A percentile compares a stretch with the other conserved stretches of the same genome.
Conservation (phyloP, 2,329 filamentous ascomycete species). For the Pseudopyrenochaeta lycopersici region DNA sequence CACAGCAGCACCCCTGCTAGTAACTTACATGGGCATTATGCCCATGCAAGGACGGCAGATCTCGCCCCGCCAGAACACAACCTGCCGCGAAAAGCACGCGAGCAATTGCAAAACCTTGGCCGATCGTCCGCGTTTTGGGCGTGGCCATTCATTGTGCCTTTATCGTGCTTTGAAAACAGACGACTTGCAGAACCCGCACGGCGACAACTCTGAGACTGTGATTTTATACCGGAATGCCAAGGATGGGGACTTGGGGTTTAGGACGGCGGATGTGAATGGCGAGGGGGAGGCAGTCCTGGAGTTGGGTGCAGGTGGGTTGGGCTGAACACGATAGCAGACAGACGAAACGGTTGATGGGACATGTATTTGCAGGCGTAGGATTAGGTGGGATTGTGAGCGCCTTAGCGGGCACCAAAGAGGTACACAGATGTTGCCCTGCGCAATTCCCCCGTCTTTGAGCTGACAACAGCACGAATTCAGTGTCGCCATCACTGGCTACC, state of each 20-base stretch:
- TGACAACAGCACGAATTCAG: constrained; percentile 28
- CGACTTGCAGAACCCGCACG: constrained; percentile 72
- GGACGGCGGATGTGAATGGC: constrained; percentile 55
- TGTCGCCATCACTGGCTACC: constrained; percentile 75
- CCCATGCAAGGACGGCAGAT: too few relatives aligned
- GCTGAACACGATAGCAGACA: constrained; percentile 16
- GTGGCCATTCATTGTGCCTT: too few relatives aligned
- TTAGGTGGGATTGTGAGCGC: constrained; percentile 57
- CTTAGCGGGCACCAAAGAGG: constrained; percentile 56
- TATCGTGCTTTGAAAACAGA: too few relatives aligned
- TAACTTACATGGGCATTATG: too few relatives aligned
- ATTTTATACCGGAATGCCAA: constrained; percentile 65
- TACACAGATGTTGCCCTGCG: constrained; percentile 34
- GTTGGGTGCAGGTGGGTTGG: constrained; percentile 70
- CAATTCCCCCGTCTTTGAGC: background rate
- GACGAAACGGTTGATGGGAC: constrained; percentile 39
- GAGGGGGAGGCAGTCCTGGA: constrained; percentile 68
- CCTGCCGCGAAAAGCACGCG: too few relatives aligned
- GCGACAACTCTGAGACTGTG: constrained; percentile 64
- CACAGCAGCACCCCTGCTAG: background rate
- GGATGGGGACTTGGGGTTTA: constrained; percentile 49
- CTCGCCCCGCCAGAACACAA: too few relatives aligned
- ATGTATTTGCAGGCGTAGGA: constrained; percentile 50
- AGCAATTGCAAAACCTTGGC: too few relatives aligned
- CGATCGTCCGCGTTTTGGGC: too few relatives aligned